These are phyloP conservation scores for Papiliotrema terrestris DNA, from an alignment of 1,284 basidiomycete genomes.

Conservation along the genomic window DNA sequence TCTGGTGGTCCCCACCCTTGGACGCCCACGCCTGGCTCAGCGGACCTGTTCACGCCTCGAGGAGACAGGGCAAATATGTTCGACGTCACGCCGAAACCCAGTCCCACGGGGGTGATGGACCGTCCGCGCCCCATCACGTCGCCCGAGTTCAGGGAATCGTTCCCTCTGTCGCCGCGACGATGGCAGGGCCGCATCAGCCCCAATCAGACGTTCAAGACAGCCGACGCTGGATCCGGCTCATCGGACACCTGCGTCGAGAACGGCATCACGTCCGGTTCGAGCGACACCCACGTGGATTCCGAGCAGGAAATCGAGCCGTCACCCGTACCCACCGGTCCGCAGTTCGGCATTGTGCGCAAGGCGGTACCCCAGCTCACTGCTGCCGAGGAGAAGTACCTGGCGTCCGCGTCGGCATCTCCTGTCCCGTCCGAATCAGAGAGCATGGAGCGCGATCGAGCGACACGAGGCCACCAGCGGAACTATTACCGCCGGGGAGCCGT, in stretches of 20 bases:
- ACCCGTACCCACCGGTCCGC: background rate
- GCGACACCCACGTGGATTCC: background rate
- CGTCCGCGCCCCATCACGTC: constrained; percentile 26
- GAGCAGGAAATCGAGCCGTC: background rate
- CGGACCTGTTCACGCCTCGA: constrained; percentile 1
- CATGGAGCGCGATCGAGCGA: background rate
- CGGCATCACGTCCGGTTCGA: background rate
- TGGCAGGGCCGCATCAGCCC: constrained; percentile 5
- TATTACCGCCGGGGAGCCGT: background rate
- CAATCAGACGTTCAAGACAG: background rate
- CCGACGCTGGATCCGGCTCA: background rate
- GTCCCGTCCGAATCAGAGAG: background rate
- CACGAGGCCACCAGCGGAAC: background rate
- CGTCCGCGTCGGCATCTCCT: background rate
- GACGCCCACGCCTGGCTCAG: constrained; percentile 1
- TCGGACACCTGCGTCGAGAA: background rate
- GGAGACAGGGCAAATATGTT: background rate
- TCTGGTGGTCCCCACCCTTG: constrained; percentile 5
- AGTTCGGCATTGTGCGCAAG: background rate
- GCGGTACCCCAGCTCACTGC: constrained; percentile 6
- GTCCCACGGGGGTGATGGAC: constrained; percentile 15
- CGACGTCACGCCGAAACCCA: constrained; percentile 1
- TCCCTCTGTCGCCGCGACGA: constrained; percentile 7
- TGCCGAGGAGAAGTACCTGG: background rate
- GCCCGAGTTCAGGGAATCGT: constrained; percentile 17